Evolutionary conservation across 2,329 filamentous ascomycete genomes (phyloP), one percentile per base, ranked within the genome.

Genomic region (Colletotrichum tropicicola): DNA sequence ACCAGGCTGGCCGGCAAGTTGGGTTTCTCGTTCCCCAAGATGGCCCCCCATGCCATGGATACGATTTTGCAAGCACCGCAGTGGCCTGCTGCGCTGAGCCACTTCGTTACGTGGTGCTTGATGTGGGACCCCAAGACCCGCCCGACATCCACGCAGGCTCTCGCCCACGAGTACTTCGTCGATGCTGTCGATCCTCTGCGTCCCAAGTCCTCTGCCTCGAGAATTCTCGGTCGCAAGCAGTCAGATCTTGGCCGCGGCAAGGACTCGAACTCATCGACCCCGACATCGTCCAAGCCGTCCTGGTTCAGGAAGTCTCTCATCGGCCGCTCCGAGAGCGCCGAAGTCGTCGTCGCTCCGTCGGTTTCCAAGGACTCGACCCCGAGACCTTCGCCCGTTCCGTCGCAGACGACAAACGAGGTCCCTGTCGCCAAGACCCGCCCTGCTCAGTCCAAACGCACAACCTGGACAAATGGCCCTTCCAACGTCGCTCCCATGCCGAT

Each of bases 11-110:
- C 96, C 60, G 93, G 96, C 71, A 98, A 98, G 84, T 87, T 99
- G 68, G 96, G 96, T 59, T 99, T 99, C 78, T 98, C 96, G 0
- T 99, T 99, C 80, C 96, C 96, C 65, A 98, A 96, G 89, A 98
- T 99, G 96, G 95, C 96, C 21, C 96, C 96, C 53, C 96, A 98
- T 78, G 89, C 95, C 17, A 93, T 99, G 88, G 95, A 98, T 71
- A 97, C 93, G 5, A 96, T 98, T 69, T 85, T 99, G 7, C 93
- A 93, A 74, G 78, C 92, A 25, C 94, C 96, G 15, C 93, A 97
- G 74, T 99, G 96, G 96, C 96, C 96, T 6, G 81, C 91, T 2
- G 91, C 93, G 19, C 85, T 99, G 59, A 92, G 91, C 73, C 89
- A 97, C 64, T 98, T 99, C 74, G 96, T 99, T 64, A 99, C 96